Evolutionary conservation across 805 yeast species (phyloP).

Genomic region (Kodamaea neixiangensis): DNA sequence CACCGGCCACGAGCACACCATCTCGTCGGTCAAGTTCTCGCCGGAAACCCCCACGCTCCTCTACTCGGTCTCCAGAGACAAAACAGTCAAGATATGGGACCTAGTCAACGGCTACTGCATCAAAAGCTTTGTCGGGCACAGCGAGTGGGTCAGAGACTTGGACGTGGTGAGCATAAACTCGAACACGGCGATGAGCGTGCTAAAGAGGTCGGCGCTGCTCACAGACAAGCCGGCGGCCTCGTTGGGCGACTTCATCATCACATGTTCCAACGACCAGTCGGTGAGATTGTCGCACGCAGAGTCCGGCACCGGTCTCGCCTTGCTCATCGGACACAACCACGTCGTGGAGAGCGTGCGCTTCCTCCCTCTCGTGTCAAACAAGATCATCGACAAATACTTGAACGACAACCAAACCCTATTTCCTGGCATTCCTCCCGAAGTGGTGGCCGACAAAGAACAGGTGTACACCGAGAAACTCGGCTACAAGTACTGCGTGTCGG

Average conservation of each 20-base stretch:
- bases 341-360: conserved; percentile 76
- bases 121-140: conserved; percentile 71
- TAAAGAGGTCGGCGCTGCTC: conserved; percentile 2
- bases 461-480: conserved; percentile 43
- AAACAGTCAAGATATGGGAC: conserved; percentile 65
- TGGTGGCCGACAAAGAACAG: conserved; percentile 24
- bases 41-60: conserved; percentile 46
- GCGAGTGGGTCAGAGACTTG: conserved; percentile 83
- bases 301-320: conserved; percentile 66
- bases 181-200: conserved; percentile 16
- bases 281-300: conserved; percentile 65
- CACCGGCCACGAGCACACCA: conserved; percentile 85
- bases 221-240: conserved; percentile 21
- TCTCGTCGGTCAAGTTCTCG: conserved; percentile 63
- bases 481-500: conserved; percentile 72
- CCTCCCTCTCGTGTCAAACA: conserved; percentile 55
- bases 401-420: conserved; percentile 31
- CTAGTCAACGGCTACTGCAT: conserved; percentile 65
- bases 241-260: conserved; percentile 59
- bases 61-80: conserved; percentile 67
- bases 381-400: conserved; percentile 48
- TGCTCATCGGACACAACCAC: conserved; percentile 76
- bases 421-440: conserved; percentile 34
- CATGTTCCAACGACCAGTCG: conserved; percentile 80
- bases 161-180: conserved; percentile 35